These are phyloP conservation scores for Millerozyma acaciae DNA, from an alignment of 805 yeast species.

Conservation along the genomic window DNA sequence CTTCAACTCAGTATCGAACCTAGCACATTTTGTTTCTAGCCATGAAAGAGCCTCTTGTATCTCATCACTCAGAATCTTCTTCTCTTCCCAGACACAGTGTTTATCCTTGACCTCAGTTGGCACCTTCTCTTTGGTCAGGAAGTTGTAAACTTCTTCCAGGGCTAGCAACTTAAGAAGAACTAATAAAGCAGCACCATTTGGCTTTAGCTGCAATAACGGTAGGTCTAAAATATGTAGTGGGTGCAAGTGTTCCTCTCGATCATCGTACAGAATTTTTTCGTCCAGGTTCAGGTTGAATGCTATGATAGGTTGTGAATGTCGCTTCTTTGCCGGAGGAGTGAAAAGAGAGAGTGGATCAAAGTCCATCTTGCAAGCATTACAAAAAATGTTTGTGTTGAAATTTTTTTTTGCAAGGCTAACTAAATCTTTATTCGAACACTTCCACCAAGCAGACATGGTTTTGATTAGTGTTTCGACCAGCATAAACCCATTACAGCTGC, in stretches of 20 bases:
- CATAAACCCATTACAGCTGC: too few species aligned
- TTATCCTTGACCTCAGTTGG: constrained; percentile 5
- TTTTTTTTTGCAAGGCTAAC: too few species aligned
- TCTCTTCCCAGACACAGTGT: constrained; percentile 26
- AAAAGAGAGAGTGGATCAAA: constrained; percentile 41
- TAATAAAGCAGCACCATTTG: constrained; percentile 45
- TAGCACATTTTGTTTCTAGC: constrained; percentile 37
- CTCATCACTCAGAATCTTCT: constrained; percentile 22
- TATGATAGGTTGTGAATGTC: background rate
- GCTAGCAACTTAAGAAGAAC: constrained; percentile 46
- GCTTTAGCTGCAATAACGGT: constrained; percentile 45
- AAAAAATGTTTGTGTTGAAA: too few species aligned
- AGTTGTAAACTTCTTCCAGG: constrained; percentile 50
- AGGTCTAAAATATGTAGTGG: constrained; percentile 56
- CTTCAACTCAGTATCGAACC: constrained; percentile 19
- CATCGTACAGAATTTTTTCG: constrained; percentile 7
- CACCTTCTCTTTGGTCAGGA: constrained; percentile 23
- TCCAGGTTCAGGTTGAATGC: background rate
- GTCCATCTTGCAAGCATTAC: constrained; percentile 30
- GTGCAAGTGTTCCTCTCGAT: constrained; percentile 18
- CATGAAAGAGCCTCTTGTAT: constrained; percentile 37
- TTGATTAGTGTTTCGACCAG: too few species aligned
- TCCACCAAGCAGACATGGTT: too few species aligned
- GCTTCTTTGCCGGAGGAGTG: constrained; percentile 20
- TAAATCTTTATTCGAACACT: too few species aligned